Evolutionary conservation across 208 protist species (phyloP).

Genomic region (Trypanosoma cruzi): DNA sequence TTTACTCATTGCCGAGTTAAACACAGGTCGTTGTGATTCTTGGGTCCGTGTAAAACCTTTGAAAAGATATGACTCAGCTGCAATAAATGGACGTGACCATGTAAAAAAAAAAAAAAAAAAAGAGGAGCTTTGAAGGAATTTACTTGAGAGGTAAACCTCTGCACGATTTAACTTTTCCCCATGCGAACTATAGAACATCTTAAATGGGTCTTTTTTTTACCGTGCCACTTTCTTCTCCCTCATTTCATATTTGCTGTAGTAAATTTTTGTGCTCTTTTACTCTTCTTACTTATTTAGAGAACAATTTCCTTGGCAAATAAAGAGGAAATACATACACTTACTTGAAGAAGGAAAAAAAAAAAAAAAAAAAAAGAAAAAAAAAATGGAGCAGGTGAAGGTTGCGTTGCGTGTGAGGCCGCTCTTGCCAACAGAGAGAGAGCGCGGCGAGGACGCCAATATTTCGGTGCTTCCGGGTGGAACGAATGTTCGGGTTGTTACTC

Average conservation of each 20-base stretch:
- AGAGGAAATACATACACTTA: not conserved
- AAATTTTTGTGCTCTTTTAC: not conserved
- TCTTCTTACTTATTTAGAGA: not conserved
- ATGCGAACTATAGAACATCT: too few relatives aligned
- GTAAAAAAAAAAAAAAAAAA: slow-evolving; percentile 7
- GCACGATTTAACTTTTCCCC: not conserved
- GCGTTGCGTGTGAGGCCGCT: slow-evolving; percentile 71
- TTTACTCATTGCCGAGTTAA: not conserved
- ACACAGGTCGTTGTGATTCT: not conserved
- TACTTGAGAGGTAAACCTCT: not conserved
- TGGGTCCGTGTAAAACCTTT: not conserved
- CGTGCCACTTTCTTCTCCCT: slow-evolving; percentile 13
- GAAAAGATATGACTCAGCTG: not conserved
- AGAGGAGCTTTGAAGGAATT: not conserved
- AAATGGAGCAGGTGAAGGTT: slow-evolving; percentile 45
- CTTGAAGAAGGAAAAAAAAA: not conserved
- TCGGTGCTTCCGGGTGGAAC: slow-evolving; percentile 20
- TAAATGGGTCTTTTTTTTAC: slow-evolving; percentile 10
- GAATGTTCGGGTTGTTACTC: slow-evolving; percentile 17
- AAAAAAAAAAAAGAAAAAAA: not conserved
- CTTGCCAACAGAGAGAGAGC: slow-evolving; percentile 48
- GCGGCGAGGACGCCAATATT: slow-evolving; percentile 34
- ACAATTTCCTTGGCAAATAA: not conserved
- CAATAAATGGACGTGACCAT: not conserved
- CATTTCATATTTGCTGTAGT: not conserved